Evolutionary conservation across 2,329 filamentous ascomycete genomes (phyloP).

Genomic region (Xylariales sp.): DNA sequence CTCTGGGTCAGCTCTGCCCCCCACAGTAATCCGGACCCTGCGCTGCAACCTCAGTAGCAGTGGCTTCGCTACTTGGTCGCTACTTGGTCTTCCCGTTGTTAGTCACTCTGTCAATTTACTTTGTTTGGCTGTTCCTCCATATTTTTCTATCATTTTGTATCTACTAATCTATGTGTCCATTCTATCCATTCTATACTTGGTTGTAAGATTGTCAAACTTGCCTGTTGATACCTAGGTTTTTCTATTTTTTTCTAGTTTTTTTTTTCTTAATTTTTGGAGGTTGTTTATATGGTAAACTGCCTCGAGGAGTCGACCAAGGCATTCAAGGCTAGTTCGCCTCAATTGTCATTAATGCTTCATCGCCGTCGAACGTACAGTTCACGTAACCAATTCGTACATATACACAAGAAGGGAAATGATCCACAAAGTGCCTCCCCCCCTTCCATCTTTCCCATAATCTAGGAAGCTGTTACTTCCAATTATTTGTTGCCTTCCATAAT

Average conservation of each 20-base stretch:
- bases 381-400: background rate
- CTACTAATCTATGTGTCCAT: too few relatives aligned
- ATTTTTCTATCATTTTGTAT: too few relatives aligned
- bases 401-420: background rate
- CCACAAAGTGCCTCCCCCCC: background rate
- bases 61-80: too few relatives aligned
- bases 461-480: background rate
- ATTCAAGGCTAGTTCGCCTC: background rate
- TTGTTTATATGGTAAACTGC: background rate
- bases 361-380: background rate
- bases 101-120: too few relatives aligned
- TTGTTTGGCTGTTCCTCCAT: too few relatives aligned
- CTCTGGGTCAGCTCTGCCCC: too few relatives aligned
- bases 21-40: too few relatives aligned
- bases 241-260: background rate
- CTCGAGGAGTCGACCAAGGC: conserved; percentile 2
- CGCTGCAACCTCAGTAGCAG: too few relatives aligned
- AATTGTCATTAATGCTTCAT: background rate
- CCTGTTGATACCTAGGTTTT: too few relatives aligned
- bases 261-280: background rate
- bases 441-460: background rate
- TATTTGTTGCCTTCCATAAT: conserved; percentile 6
- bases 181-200: too few relatives aligned
- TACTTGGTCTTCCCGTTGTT: too few relatives aligned
- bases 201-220: too few relatives aligned